Base-by-base conservation (phyloP, 2,329 filamentous ascomycete species). In the Colletotrichum theobromicola region DNA sequence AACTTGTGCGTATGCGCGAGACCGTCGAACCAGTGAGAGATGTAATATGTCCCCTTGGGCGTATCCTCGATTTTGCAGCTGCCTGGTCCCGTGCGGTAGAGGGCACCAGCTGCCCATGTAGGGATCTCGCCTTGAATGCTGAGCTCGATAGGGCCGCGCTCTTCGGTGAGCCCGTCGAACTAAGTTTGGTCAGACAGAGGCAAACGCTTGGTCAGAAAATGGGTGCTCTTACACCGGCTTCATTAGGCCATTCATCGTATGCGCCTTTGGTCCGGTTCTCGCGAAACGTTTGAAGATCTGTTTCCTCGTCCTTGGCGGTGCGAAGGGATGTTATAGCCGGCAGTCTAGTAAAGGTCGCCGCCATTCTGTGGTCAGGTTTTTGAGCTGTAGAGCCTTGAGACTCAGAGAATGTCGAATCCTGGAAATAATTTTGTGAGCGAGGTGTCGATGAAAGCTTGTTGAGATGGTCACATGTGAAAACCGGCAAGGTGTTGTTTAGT, bases 11-110 rank as follows among this genome's bases (percentile, higher is more conserved):
- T 87, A 70, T 94, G 90, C 4, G 91, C 89, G 73, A 95, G 91
- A 7, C 93, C 93, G 80, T 97, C 95, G 77, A 97, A 97, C 94
- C 94, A 97, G 81, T 97, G 94, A 2, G 88, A 90, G 15, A 93
- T 87, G 35, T 87, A 85, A 79, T 92, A 92, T 0, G 87, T 90
- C n/a, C 91, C 91, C 5, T 87, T 86, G 4, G 89, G 83, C 1
- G 90, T 91, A 57, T 84, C 81, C n/a, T 92, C 86, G 4, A 95
- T 84, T 46, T 89, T 88, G 81, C 89, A 90, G 32, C 90, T 88
- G 1, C 94, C 93, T 0, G 94, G 94, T 0, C 95, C 94, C 0
- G 93, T 95, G 28, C 94, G 90, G 82, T 93, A 96, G 1, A 97
- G 87, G 2, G 90, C 87, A 2, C 95, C 95, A 4, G 93, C 91